These are phyloP conservation scores for Colletotrichum musae DNA, from an alignment of 2,329 filamentous ascomycete species.

Conservation along the genomic window DNA sequence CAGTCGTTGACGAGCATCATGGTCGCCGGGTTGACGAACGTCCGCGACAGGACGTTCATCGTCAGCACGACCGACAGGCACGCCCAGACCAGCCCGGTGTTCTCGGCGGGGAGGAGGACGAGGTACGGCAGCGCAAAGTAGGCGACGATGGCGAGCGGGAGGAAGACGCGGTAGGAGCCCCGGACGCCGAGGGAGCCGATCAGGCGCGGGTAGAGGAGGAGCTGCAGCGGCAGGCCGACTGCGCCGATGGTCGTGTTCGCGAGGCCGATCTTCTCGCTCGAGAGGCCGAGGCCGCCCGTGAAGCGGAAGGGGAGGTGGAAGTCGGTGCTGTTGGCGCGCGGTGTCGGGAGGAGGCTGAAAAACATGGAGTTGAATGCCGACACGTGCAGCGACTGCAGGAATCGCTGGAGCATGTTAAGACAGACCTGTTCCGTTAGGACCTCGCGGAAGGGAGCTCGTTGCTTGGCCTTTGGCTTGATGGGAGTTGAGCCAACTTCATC, in stretches of 20 bases:
- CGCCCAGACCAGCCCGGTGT: constrained; percentile 41
- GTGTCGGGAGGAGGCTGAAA: constrained; percentile 43
- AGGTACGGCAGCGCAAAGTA: constrained; percentile 44
- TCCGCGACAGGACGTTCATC: constrained; percentile 44
- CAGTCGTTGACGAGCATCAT: constrained; percentile 47
- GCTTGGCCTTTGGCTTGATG: background rate
- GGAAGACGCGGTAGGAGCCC: constrained; percentile 43
- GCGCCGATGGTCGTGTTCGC: constrained; percentile 46
- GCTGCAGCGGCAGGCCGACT: constrained; percentile 45
- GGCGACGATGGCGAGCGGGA: constrained; percentile 44
- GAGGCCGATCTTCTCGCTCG: constrained; percentile 44
- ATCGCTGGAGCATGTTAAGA: constrained; percentile 39
- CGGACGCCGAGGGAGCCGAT: constrained; percentile 40
- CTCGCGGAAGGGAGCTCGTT: constrained; percentile 23
- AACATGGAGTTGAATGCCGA: constrained; percentile 45
- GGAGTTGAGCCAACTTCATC: background rate
- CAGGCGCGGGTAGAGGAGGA: constrained; percentile 44
- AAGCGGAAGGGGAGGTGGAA: constrained; percentile 42
- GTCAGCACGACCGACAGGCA: constrained; percentile 40
- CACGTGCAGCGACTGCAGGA: constrained; percentile 35
- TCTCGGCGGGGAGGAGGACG: constrained; percentile 39
- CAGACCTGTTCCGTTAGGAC: constrained; percentile 42
- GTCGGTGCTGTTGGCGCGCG: constrained; percentile 21
- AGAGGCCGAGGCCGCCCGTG: constrained; percentile 45
- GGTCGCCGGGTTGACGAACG: constrained; percentile 45